These are phyloP conservation scores for Penicillium salamii DNA, from an alignment of 495 filamentous ascomycete species.

Conservation along the genomic window DNA sequence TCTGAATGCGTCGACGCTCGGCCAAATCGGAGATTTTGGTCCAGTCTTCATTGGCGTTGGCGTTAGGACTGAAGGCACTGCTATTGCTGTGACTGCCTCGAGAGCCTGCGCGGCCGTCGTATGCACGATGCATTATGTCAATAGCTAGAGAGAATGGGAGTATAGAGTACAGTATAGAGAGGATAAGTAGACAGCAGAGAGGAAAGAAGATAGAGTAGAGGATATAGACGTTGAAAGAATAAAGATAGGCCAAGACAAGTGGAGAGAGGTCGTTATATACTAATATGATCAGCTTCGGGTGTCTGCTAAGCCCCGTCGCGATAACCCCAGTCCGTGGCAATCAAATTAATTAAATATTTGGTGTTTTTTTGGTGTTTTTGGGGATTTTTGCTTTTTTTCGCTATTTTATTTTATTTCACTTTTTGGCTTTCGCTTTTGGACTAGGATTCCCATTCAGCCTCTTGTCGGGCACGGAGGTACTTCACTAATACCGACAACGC, in stretches of 20 bases:
- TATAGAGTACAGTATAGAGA: too few species aligned
- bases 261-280: conserved; percentile 24
- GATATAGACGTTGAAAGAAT: not conserved
- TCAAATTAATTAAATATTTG: conserved; percentile 12
- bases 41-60: conserved; percentile 98
- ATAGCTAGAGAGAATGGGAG: too few species aligned
- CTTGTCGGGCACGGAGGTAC: not conserved
- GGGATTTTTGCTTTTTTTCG: not conserved
- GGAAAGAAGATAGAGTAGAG: conserved; percentile 2
- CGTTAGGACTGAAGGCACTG: conserved; percentile 94
- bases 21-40: conserved; percentile 98
- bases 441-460: conserved; percentile 5
- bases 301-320: conserved; percentile 36
- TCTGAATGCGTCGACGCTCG: conserved; percentile 92
- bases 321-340: conserved; percentile 30
- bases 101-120: conserved; percentile 39
- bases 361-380: not conserved
- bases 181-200: too few species aligned
- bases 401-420: not conserved
- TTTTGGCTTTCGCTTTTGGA: not conserved
- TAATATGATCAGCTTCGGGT: conserved; percentile 29
- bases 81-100: conserved; percentile 73
- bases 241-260: not conserved
- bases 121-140: conserved; percentile 38
- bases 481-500: too few species aligned